These are phyloP conservation scores for Fusarium brachygibbosum DNA, from an alignment of 2,329 filamentous ascomycete species.

Conservation along the genomic window DNA sequence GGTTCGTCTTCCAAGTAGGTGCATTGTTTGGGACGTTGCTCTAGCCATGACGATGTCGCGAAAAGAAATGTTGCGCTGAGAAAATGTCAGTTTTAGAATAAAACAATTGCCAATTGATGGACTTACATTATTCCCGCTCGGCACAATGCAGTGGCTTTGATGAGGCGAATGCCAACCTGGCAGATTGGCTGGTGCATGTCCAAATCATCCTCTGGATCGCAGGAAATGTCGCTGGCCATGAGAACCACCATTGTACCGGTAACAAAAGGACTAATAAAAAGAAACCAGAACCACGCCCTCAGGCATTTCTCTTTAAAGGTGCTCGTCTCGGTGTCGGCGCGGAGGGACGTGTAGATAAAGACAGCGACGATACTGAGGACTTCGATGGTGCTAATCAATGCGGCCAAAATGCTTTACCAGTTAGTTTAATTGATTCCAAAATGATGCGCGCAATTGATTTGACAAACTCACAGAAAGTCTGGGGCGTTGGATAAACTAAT, in stretches of 20 bases:
- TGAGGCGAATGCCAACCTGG: constrained; percentile 34
- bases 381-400: constrained; percentile 31
- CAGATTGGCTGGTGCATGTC: constrained; percentile 37
- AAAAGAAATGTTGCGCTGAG: constrained; percentile 36
- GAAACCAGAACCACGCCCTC: constrained; percentile 35
- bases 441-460: not conserved
- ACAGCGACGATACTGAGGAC: constrained; percentile 35
- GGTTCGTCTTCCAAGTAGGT: not conserved
- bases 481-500: constrained; percentile 29
- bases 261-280: constrained; percentile 30
- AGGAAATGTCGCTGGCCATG: constrained; percentile 39
- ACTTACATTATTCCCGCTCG: constrained; percentile 36
- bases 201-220: constrained; percentile 32
- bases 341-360: constrained; percentile 31
- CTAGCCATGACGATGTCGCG: constrained; percentile 36
- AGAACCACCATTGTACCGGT: constrained; percentile 29
- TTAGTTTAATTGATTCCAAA: not conserved
- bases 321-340: not conserved
- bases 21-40: constrained; percentile 4
- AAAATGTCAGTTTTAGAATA: not conserved
- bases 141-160: constrained; percentile 37
- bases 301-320: constrained; percentile 28
- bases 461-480: constrained; percentile 25
- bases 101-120: not conserved
- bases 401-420: constrained; percentile 20